Evolutionary conservation across 495 filamentous ascomycete species (phyloP).

Genomic region (Rostrohypoxylon terebratum): DNA sequence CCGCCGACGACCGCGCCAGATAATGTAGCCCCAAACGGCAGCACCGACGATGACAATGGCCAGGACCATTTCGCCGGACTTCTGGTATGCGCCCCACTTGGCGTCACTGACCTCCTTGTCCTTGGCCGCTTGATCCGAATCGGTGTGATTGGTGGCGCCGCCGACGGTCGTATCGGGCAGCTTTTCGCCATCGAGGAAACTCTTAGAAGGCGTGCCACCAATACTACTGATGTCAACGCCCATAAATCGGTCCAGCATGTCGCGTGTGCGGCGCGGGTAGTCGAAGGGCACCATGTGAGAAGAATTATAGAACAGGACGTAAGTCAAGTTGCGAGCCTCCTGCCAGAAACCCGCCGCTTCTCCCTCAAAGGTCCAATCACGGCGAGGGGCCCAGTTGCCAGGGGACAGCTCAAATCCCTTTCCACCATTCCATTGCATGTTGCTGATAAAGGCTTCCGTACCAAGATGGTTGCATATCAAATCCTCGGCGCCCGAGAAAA

Average conservation of each 20-base stretch:
- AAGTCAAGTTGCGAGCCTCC: conserved; percentile 92
- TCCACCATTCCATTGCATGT: conserved; percentile 90
- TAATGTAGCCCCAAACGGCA: conserved; percentile 81
- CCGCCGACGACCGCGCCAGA: conserved; percentile 80
- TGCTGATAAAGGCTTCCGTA: conserved; percentile 90
- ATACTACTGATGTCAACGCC: conserved; percentile 92
- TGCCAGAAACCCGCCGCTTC: conserved; percentile 93
- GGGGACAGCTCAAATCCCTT: conserved; percentile 91
- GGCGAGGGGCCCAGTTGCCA: conserved; percentile 89
- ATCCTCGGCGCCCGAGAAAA: conserved; percentile 95
- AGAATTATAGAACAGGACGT: conserved; percentile 93
- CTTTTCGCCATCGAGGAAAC: conserved; percentile 90
- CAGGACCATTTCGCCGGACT: conserved; percentile 89
- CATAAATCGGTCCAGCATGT: conserved; percentile 98
- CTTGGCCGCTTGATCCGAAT: conserved; percentile 77
- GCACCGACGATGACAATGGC: conserved; percentile 86
- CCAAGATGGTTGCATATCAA: conserved; percentile 97
- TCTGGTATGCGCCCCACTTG: conserved; percentile 91
- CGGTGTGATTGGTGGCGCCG: conserved; percentile 78
- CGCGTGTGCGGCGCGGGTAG: conserved; percentile 83
- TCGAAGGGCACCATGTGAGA: conserved; percentile 99
- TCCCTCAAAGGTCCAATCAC: conserved; percentile 94
- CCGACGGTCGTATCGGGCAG: conserved; percentile 87
- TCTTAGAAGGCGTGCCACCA: conserved; percentile 85
- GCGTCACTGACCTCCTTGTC: conserved; percentile 80